Percentiles rank a stretch among this genome's conserved stretches.
phyloP scores from a whole-genome alignment of 208 protist genomes.

The Trichomonas gallinae region DNA sequence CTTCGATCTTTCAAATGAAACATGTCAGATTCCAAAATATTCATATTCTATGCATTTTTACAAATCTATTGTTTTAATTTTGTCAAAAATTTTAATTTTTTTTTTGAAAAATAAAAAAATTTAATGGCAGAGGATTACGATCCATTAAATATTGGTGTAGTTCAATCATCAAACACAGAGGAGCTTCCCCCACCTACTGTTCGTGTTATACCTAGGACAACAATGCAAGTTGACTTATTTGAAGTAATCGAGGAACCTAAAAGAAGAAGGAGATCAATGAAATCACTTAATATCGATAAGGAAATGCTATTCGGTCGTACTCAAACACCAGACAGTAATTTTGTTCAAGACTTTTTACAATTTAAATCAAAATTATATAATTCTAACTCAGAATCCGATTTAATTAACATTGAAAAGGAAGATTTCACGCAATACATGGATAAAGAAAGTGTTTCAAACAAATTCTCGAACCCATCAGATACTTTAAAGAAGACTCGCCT shows the following conservation, averaged over 20 bases:
- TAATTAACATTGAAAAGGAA: background rate
- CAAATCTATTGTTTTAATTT: no score
- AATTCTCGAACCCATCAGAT: background rate
- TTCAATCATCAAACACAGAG: background rate
- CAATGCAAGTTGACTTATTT: background rate
- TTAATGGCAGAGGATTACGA: background rate
- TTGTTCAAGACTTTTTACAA: background rate
- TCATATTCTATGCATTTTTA: no score
- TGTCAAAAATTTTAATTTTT: no score
- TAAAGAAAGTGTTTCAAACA: background rate
- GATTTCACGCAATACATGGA: background rate
- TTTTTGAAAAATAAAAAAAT: background rate
- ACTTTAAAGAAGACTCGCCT: background rate
- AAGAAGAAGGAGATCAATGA: background rate
- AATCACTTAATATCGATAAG: background rate
- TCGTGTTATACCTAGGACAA: background rate
- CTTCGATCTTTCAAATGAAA: no score
- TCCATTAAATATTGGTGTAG: background rate
- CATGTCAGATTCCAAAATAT: no score
- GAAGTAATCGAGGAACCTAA: background rate
- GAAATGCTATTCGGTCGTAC: background rate
- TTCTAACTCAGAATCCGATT: background rate
- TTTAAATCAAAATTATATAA: background rate
- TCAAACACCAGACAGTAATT: no score
- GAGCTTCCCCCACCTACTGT: background rate